Evolutionary conservation across 768 basidiomycete genomes (phyloP).

Genomic region (Termitomyces eurrhizus): DNA sequence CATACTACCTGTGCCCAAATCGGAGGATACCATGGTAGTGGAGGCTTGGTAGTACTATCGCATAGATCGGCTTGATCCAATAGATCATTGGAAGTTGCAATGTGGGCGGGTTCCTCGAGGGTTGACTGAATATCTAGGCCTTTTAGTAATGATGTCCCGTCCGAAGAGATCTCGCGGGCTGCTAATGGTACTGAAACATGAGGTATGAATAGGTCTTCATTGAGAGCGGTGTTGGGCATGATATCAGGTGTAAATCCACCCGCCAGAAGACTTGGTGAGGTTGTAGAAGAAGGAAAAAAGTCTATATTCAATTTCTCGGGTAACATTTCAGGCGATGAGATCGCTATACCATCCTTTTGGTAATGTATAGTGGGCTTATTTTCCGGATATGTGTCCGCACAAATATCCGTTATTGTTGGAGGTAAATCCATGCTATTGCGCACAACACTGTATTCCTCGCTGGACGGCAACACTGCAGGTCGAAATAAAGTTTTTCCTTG

Average conservation of each 20-base stretch:
- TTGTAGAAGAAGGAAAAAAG: not conserved
- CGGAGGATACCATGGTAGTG: slow-evolving; percentile 29
- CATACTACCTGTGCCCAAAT: slow-evolving; percentile 44
- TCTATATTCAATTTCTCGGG: not conserved
- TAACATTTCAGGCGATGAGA: not conserved
- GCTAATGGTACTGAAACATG: not conserved
- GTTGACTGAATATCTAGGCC: not conserved
- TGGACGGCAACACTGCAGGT: not conserved
- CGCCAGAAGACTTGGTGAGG: not conserved
- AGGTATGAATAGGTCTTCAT: not conserved
- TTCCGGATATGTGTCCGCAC: not conserved
- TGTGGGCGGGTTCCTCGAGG: not conserved
- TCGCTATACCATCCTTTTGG: not conserved
- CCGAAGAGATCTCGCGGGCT: not conserved
- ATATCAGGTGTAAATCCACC: not conserved
- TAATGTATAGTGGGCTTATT: not conserved
- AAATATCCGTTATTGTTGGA: not conserved
- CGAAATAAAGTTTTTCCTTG: not conserved
- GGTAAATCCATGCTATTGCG: not conserved
- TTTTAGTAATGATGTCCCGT: not conserved
- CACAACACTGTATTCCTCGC: not conserved
- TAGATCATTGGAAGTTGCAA: not conserved
- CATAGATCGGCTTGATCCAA: not conserved
- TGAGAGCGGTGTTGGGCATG: not conserved
- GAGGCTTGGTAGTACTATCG: slow-evolving; percentile 13